Percentiles rank a stretch among this genome's conserved stretches.
Conservation (phyloP, 129 eudicot genomes). For the Mikania micrantha region DNA sequence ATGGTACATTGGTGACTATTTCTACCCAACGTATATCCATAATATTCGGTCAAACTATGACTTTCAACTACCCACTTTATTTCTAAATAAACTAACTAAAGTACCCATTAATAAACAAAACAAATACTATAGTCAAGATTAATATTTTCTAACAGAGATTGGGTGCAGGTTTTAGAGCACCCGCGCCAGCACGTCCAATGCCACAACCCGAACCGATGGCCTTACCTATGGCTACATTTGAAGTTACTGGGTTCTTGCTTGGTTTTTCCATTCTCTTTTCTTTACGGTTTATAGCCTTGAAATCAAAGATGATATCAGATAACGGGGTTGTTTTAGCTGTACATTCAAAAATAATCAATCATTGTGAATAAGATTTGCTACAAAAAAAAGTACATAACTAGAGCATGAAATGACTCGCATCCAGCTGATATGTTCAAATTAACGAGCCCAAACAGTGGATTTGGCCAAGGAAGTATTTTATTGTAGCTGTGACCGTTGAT, state of each 20-base stretch:
- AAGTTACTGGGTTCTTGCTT: conserved; percentile 45
- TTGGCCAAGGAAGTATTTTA: conserved; percentile 34
- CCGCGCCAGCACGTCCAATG: conserved; percentile 83
- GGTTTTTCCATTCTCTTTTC: conserved; percentile 96
- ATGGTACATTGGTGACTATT: too few species aligned
- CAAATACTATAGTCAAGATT: too few species aligned
- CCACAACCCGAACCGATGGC: conserved; percentile 99
- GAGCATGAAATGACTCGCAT: conserved; percentile 37
- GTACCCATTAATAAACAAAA: too few species aligned
- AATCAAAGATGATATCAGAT: conserved; percentile 84
- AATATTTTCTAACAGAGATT: too few species aligned
- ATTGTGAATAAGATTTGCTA: too few species aligned
- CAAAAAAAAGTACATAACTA: too few species aligned
- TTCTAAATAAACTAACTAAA: too few species aligned
- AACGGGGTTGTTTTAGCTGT: conserved; percentile 92
- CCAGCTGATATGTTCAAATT: conserved; percentile 92
- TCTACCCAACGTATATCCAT: too few species aligned
- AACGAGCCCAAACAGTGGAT: conserved; percentile 87
- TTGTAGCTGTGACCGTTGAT: conserved; percentile 36
- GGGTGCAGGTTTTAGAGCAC: conserved; percentile 52
- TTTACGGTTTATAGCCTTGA: conserved; percentile 88
- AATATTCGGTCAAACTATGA: too few species aligned
- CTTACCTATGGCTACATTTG: conserved; percentile 81
- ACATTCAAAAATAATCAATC: conserved; percentile 5
- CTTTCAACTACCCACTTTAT: too few species aligned